Evolutionary conservation across 352 stramenopile genomes (phyloP), one percentile per base, ranked within the genome.

Genomic region (Halophytophthora batemanensis): DNA sequence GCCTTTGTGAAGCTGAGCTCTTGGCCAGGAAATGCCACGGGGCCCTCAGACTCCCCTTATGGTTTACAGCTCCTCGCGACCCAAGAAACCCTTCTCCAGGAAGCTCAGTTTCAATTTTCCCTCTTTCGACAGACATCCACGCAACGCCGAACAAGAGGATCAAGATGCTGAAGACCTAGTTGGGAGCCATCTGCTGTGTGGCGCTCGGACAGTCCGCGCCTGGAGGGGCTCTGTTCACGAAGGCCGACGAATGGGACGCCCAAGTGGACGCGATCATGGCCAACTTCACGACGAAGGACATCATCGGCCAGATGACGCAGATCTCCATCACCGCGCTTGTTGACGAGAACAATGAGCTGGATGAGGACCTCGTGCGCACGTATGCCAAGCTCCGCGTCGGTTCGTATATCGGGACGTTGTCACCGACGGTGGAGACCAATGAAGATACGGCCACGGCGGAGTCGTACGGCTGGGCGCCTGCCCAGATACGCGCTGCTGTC

Each of bases 231-330:
- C 37, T 53, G 31, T 10, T 52, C 12, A 40, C 52, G 22, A 31
- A 18, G 31, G 58, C 53, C 1, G 58, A 66, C 31, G 41, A 61
- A 58, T 62, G 46, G 47, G 58, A 66, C 29, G 42, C 36, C 13
- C 35, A 62, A 13, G 52, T 62, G 13, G 53, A 66, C 11, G 50
- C 53, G 25, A 65, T 65, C 51, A 56, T 65, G 45, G 50, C 50
- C 39, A 65, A 61, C 50, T 48, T 65, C 40, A 56, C 50, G 23
- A 56, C 41, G 21, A 25, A 45, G 8, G 50, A 78, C 10, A 62
- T 85, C 45, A 58, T 96, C 11, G 84, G 85, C 2, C 86, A 97
- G 53, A 94, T 97, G 85, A 85, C 83, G 3, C 79, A 97, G 61
- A 74, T 97, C 25, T 82, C 93, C 39, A 70, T 89, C 28, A 80